phyloP scores from a whole-genome alignment of 805 yeast genomes.

The Myxozyma geophila region DNA sequence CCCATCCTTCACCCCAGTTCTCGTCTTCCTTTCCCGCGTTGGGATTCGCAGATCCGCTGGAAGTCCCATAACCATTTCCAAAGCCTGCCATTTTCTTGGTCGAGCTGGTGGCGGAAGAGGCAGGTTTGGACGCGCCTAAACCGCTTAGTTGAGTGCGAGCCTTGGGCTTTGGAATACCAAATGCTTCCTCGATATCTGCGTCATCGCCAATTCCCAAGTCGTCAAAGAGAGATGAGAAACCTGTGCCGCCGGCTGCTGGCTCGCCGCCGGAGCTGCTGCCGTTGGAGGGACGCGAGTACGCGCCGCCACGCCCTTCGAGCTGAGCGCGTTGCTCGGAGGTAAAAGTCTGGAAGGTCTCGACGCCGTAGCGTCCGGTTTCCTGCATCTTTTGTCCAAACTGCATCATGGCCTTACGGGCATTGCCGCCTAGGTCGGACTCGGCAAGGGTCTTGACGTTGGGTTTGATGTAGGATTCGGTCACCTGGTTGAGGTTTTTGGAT shows the following conservation, averaged over 20 bases:
- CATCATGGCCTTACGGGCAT: constrained; percentile 90
- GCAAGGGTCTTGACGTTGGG: constrained; percentile 86
- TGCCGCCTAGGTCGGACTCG: constrained; percentile 76
- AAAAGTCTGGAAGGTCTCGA: constrained; percentile 64
- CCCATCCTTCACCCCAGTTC: constrained; percentile 36
- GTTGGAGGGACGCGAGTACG: neutral
- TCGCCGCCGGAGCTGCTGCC: constrained; percentile 24
- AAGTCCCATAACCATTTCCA: constrained; percentile 18
- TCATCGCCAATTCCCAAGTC: constrained; percentile 52
- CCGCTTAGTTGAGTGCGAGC: constrained; percentile 56
- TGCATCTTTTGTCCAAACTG: constrained; percentile 95
- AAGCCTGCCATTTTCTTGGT: constrained; percentile 15
- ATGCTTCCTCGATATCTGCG: constrained; percentile 61
- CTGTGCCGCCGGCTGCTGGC: constrained; percentile 53
- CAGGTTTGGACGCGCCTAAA: neutral
- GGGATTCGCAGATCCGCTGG: constrained; percentile 8
- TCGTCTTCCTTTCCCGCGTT: constrained; percentile 22
- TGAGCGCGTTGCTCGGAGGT: constrained; percentile 47
- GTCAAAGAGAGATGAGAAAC: constrained; percentile 55
- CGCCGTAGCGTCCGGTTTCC: constrained; percentile 79
- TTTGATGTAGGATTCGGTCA: constrained; percentile 83
- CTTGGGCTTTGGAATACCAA: constrained; percentile 64
- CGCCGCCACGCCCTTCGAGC: constrained; percentile 3
- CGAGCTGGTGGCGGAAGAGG: neutral
- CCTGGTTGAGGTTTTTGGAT: constrained; percentile 70